Base-by-base conservation (phyloP, 2,329 filamentous ascomycete genomes). In the Fusarium brevicatenulatum region DNA sequence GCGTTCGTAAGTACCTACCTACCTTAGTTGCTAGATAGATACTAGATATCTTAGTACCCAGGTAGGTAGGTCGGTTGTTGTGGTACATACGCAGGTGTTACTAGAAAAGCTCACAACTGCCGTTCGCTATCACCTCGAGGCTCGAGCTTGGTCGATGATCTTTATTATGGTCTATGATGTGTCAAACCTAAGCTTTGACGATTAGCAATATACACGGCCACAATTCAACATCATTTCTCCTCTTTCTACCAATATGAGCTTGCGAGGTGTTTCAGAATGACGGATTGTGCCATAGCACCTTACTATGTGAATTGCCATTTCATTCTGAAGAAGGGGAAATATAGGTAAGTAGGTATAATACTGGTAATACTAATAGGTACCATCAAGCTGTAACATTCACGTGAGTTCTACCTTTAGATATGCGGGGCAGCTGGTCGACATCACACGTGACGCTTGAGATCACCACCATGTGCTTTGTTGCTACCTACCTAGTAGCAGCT, bases 171-270 rank as follows among this genome's bases (percentile, higher is more conserved):
- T 47, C 32, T 59, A 39, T 68, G 54, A 56, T 46, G 53, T 58
- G 55, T 68, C 46, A 62, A 66, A 65, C 58, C 63, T 67, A 53
- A 69, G 71, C 71, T 74, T 74, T 44, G 50, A 47, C n/a, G 21
- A 44, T 42, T 39, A 28, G 42, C 32, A 32, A 25, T 49, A 42
- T 43, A 42, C 66, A 70, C 59, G 67, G 49, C 25, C 66, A 11
- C 30, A 36, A n/a, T 47, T 36, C 25, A 55, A 69, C 28, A 54
- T 34, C 34, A 30, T 23, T 15, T 34, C 23, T 25, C 32, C 23
- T 54, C 23, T n/a, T 13, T 28, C 23, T 28, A 39, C 23, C 19
- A 28, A 40, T n/a, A 28, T 9, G 4, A 13, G 13, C 50, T 18
- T 28, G 23, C 7, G 50, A 53, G 3, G 9, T n/a, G 19, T 39